Percentiles rank a stretch among this genome's conserved stretches.
These are phyloP conservation scores for Zanthoxylum bungeanum DNA, from an alignment of 345 rosid species.

Conservation along the genomic window DNA sequence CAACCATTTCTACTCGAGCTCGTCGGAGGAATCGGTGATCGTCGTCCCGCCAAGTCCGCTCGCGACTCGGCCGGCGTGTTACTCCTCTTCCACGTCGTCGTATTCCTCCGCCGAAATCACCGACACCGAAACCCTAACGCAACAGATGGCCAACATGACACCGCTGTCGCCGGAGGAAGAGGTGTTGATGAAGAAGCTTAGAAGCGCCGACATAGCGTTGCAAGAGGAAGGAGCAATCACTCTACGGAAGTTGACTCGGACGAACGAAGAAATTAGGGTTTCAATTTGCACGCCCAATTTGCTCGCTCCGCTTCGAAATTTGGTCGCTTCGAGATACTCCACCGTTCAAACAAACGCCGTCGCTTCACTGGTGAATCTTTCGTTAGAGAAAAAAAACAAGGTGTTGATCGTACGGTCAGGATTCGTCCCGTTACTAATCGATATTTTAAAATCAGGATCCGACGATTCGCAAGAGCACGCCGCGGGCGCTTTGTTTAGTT, in stretches of 20 bases:
- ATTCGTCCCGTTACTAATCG: slow-evolving; percentile 57
- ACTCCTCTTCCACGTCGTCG: slow-evolving; percentile 46
- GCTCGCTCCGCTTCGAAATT: slow-evolving; percentile 45
- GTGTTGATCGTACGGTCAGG: slow-evolving; percentile 70
- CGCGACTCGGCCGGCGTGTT: slow-evolving; percentile 71
- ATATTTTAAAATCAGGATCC: slow-evolving; percentile 61
- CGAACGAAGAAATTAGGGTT: slow-evolving; percentile 41
- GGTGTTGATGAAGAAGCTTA: slow-evolving; percentile 43
- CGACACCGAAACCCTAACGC: slow-evolving; percentile 21
- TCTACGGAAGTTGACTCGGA: slow-evolving; percentile 60
- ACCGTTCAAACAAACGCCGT: slow-evolving; percentile 66
- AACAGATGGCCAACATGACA: slow-evolving; percentile 15
- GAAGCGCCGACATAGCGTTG: slow-evolving; percentile 45
- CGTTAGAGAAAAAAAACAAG: slow-evolving; percentile 65
- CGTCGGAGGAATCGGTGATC: slow-evolving; percentile 59
- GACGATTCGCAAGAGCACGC: slow-evolving; percentile 78
- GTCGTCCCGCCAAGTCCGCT: slow-evolving; percentile 48
- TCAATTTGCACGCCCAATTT: slow-evolving; percentile 55
- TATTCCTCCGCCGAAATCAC: slow-evolving; percentile 50
- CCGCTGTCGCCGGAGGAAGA: slow-evolving; percentile 47
- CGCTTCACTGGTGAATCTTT: slow-evolving; percentile 71
- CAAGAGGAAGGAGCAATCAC: slow-evolving; percentile 61
- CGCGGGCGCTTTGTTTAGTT: slow-evolving; percentile 68
- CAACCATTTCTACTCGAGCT: slow-evolving; percentile 39
- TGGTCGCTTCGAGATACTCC: slow-evolving; percentile 57